Base-by-base conservation (phyloP, 164 flowering plant species). In the Tinospora cordifolia region DNA sequence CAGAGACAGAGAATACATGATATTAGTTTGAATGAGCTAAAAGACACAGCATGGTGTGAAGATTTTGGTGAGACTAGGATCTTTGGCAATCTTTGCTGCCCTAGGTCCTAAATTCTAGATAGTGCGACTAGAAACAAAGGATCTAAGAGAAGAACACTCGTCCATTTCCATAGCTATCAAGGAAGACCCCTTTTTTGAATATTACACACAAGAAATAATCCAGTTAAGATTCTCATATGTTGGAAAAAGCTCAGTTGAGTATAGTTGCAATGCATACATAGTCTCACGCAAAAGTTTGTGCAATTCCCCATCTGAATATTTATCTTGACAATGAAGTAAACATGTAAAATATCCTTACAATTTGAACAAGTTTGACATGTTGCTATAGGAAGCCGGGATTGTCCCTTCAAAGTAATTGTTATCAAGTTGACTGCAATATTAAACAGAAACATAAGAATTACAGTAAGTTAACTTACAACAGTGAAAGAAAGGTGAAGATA, bases 391-490 rank as follows among this genome's bases (percentile, higher is more conserved):
- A 77, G 67, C 70, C 26, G 86, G 85, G 66, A 83, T 70, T 41
- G 71, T 71, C 49, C 80, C 84, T 41, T 60, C 75, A 47, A 82
- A 82, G 65, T 76, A 77, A 75, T 83, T 82, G 78, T 75, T 78
- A 69, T 75, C 76, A 19, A 77, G 79, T 68, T 82, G 84, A 38
- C 83, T 80, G 79, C 75, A n/a, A n/a, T 46, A 24, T 60, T 14
- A 69, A 58, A 38, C 25, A 25, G 22, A 65, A 21, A 65, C 9
- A 19, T 63, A 17, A 3, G 6, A 57, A 30, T 3, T 34, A 47
- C 34, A 6, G 21, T 21, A 11, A 64, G 19, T 51, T n/a, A 51
- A 13, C n/a, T 17, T 22, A 51, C 15, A 51, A 51, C 59, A 41
- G 46, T 41, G 46, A 41, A n/a, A 41, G 59, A 8, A 14, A 51